Evolutionary conservation across 2,329 filamentous ascomycete genomes (phyloP).

Genomic region (Fusarium sp.): DNA sequence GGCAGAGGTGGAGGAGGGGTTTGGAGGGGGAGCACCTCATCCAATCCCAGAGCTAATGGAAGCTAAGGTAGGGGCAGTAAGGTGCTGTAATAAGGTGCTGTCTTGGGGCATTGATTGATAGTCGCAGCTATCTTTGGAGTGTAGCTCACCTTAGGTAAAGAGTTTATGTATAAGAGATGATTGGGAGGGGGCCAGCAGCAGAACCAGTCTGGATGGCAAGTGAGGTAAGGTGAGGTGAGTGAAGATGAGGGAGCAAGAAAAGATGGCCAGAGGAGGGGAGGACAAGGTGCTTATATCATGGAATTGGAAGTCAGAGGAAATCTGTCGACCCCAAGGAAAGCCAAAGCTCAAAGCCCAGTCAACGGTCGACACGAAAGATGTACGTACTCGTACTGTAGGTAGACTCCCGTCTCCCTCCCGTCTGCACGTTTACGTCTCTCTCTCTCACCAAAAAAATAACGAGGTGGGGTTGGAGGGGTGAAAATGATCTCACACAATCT

Average conservation of each 20-base stretch:
- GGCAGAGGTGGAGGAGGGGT: slow-evolving; percentile 29
- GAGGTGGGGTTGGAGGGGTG: slow-evolving; percentile 40
- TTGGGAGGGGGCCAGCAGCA: slow-evolving; percentile 33
- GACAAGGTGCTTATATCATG: slow-evolving; percentile 36
- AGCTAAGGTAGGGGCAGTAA: too few species aligned
- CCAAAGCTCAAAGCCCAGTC: slow-evolving; percentile 30
- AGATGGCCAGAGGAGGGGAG: slow-evolving; percentile 22
- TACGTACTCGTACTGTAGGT: slow-evolving; percentile 9
- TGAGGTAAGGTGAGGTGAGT: slow-evolving; percentile 1
- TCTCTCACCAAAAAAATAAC: slow-evolving; percentile 27
- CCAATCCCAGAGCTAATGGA: neutral
- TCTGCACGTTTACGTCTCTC: slow-evolving; percentile 20
- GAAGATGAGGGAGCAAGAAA: slow-evolving; percentile 22
- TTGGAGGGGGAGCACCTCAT: slow-evolving; percentile 18
- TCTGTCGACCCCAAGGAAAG: slow-evolving; percentile 15
- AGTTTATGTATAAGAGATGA: slow-evolving; percentile 25
- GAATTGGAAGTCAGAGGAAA: slow-evolving; percentile 32
- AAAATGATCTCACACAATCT: slow-evolving; percentile 39
- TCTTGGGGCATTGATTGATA: slow-evolving; percentile 28
- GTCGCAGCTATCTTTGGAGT: slow-evolving; percentile 14
- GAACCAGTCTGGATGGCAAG: slow-evolving; percentile 29
- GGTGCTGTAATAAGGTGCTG: slow-evolving; percentile 1
- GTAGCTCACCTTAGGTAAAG: slow-evolving; percentile 38
- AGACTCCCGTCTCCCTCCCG: slow-evolving; percentile 13
- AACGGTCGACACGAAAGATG: slow-evolving; percentile 40